Evolutionary conservation across 768 basidiomycete genomes (phyloP).

Genomic region (Auriculariales sp.): DNA sequence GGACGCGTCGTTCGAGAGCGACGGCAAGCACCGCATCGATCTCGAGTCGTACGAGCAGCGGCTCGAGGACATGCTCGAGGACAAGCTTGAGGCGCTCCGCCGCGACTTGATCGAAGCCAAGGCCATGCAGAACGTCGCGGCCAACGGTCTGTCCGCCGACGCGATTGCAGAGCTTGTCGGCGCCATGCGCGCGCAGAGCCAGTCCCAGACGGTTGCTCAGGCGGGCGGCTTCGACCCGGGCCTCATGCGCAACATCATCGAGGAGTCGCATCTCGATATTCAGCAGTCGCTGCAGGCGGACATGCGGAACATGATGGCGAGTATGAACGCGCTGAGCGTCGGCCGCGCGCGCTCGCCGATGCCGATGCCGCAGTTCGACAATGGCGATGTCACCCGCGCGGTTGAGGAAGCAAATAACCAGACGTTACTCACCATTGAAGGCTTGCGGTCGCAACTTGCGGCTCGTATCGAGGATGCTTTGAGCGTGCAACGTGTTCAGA

Average conservation of each 20-base stretch:
- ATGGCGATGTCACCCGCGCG: constrained; percentile 13
- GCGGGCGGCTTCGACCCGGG: neutral
- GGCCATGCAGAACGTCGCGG: neutral
- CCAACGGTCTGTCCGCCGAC: constrained; percentile 31
- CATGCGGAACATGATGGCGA: constrained; percentile 3
- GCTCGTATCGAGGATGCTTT: constrained; percentile 38
- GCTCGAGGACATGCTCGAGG: constrained; percentile 50
- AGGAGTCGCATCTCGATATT: constrained; percentile 1
- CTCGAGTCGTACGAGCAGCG: constrained; percentile 46
- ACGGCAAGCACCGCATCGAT: constrained; percentile 10
- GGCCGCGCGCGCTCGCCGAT: constrained; percentile 3
- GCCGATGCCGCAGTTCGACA: too few relatives aligned
- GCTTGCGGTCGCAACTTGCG: constrained; percentile 42
- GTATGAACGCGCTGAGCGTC: neutral
- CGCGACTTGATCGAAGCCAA: constrained; percentile 7
- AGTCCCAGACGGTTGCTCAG: neutral
- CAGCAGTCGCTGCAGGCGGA: constrained; percentile 7
- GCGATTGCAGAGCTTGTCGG: constrained; percentile 50
- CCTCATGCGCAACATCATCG: neutral
- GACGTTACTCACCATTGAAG: constrained; percentile 44
- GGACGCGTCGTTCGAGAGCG: neutral
- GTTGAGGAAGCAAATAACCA: constrained; percentile 46
- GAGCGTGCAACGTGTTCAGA: constrained; percentile 21
- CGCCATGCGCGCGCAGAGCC: constrained; percentile 43
- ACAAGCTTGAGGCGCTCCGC: constrained; percentile 36